A percentile compares a stretch with the other conserved stretches of the same genome.
These are phyloP conservation scores for Periconia macrospinosa DNA, from an alignment of 2,329 filamentous ascomycete genomes.

Conservation along the genomic window DNA sequence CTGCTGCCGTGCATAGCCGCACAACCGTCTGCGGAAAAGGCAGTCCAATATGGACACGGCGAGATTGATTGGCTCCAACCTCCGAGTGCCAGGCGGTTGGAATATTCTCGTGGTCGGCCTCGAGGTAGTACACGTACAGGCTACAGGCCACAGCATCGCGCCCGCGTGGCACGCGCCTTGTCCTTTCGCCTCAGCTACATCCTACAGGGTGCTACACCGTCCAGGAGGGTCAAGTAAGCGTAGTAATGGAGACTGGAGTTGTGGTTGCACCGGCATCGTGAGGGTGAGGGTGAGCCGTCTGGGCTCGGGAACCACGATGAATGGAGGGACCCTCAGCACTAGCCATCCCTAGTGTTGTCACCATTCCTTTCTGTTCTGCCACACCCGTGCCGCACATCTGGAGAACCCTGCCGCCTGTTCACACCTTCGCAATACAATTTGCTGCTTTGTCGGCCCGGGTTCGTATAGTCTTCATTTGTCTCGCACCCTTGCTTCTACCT, in stretches of 20 bases:
- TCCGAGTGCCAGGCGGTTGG: conserved; percentile 21
- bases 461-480: neutral
- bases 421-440: neutral
- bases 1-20: conserved; percentile 14
- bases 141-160: conserved; percentile 7
- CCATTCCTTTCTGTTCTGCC: conserved; percentile 26
- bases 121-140: conserved; percentile 17
- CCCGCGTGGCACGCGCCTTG: conserved; percentile 23
- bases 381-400: conserved; percentile 35
- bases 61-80: conserved; percentile 23
- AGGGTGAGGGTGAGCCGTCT: no score
- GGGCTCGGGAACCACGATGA: conserved; percentile 12
- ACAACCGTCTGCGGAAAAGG: conserved; percentile 14
- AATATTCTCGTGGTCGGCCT: conserved; percentile 11
- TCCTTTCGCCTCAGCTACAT: neutral
- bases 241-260: no score
- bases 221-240: no score
- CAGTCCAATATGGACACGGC: conserved; percentile 13
- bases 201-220: no score
- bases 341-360: conserved; percentile 23
- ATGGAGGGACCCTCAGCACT: conserved; percentile 26
- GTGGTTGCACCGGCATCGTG: neutral
- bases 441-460: neutral
- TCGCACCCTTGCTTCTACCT: neutral
- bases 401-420: conserved; percentile 27